Evolutionary conservation across 2,329 filamentous ascomycete species (phyloP).

Genomic region (Orbilia javanica): DNA sequence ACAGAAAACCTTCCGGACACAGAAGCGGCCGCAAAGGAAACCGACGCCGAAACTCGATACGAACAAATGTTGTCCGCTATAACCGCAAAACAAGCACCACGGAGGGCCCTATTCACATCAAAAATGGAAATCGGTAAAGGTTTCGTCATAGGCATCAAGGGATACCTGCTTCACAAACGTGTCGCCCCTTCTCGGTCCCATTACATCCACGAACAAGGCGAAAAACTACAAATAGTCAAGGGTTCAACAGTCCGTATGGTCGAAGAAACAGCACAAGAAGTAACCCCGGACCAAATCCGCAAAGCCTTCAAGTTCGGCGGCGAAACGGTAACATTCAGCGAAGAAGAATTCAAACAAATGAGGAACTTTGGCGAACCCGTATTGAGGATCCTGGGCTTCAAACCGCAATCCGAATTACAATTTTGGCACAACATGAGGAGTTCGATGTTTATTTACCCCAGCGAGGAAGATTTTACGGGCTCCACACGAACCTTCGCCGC

Average conservation of each 20-base stretch:
- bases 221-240: constrained; percentile 82
- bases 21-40: constrained; percentile 70
- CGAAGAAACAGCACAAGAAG: constrained; percentile 79
- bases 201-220: constrained; percentile 89
- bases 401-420: constrained; percentile 79
- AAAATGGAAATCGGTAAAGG: constrained; percentile 90
- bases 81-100: constrained; percentile 88
- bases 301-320: constrained; percentile 98
- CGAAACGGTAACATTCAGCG: constrained; percentile 85
- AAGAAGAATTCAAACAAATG: constrained; percentile 83
- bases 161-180: constrained; percentile 87
- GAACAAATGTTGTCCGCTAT: constrained; percentile 79
- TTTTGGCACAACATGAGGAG: constrained; percentile 88
- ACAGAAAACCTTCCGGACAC: constrained; percentile 63
- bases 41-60: constrained; percentile 69
- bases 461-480: constrained; percentile 87
- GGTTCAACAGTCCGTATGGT: constrained; percentile 80
- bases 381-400: constrained; percentile 94
- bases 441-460: constrained; percentile 92
- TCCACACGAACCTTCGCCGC: constrained; percentile 94
- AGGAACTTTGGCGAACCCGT: constrained; percentile 84
- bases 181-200: constrained; percentile 84
- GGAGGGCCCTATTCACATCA: constrained; percentile 86
- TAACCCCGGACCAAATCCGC: constrained; percentile 79
- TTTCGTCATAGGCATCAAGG: constrained; percentile 89